Base-by-base conservation (phyloP, 106 monocot species). In the Dendrobium nobile region DNA sequence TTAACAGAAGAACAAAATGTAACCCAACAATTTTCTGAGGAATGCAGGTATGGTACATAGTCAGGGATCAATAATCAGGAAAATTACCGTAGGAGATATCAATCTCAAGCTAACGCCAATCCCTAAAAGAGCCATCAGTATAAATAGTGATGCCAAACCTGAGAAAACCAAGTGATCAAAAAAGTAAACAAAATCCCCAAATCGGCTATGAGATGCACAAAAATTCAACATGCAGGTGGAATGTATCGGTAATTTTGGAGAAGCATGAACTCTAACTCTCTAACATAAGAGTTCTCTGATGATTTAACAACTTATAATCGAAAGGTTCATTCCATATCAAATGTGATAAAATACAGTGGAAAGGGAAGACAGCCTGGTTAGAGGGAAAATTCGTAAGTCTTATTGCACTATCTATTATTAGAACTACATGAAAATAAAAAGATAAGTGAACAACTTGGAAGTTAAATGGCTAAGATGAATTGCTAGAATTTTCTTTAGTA, bases 81-180 rank as follows among this genome's bases (percentile, higher is more conserved):
- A 13, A 27, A 4, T 78, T 86, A 93, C 95, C 88, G 85, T 89
- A 22, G 88, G 85, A 67, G 95, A 95, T n/a, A 95, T 83, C 43
- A 87, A 85, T 9, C 86, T 73, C 84, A 87, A 73, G 59, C 75
- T 78, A 81, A 89, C 76, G 27, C 91, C 95, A 59, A 75, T n/a
- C 16, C 80, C 85, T 59, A 90, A 64, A 75, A 91, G 87, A 18
- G 75, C 82, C 56, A 93, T 20, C 78, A 95, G 61, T 54, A 91
- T 43, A 4, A 89, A 59, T 59, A 96, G 84, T 51, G 91, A 90
- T 16, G 84, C 42, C 31, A 96, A 81, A 81, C 93, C 93, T 93
- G 89, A 65, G 74, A 77, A 47, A 67, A 68, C 1, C 37, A 44
- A 16, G 26, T 81, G 1, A 54, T 27, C 43, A 54, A 24, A 70